phyloP scores from a whole-genome alignment of 768 basidiomycete species.

The Lentinula detonsa region DNA sequence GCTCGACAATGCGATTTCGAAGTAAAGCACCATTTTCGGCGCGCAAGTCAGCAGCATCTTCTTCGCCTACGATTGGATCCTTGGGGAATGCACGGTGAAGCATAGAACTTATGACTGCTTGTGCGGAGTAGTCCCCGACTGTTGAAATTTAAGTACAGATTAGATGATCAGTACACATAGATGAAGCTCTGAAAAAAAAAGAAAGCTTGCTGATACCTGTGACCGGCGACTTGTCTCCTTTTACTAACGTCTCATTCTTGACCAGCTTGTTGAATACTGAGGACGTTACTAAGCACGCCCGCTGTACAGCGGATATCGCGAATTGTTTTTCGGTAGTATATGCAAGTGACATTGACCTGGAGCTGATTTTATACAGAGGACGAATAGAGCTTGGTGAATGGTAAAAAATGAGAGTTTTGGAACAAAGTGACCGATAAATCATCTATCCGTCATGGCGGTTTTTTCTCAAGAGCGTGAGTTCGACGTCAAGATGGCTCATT shows the following conservation, averaged over 20 bases:
- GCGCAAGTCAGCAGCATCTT: constrained; percentile 80
- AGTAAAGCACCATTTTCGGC: constrained; percentile 36
- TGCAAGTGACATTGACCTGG: constrained; percentile 38
- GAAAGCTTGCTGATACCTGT: constrained; percentile 47
- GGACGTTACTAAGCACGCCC: constrained; percentile 80
- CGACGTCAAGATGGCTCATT: neutral
- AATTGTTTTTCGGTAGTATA: constrained; percentile 71
- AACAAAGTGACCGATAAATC: neutral
- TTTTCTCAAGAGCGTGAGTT: neutral
- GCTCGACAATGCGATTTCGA: constrained; percentile 62
- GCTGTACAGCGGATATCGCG: constrained; percentile 79
- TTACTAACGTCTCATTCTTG: constrained; percentile 80
- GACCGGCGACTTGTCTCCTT: constrained; percentile 89
- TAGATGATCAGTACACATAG: too few species aligned
- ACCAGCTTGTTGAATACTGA: constrained; percentile 84
- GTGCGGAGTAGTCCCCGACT: constrained; percentile 95
- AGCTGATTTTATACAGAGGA: neutral
- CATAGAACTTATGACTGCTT: constrained; percentile 85
- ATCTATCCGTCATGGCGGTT: neutral
- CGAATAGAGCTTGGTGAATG: neutral
- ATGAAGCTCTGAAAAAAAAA: neutral
- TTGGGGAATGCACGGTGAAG: constrained; percentile 71
- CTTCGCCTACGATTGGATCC: constrained; percentile 92
- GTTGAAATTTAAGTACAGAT: neutral
- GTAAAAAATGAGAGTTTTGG: neutral